phyloP scores from a whole-genome alignment of 768 basidiomycete species.

The Tulasnella sp. region DNA sequence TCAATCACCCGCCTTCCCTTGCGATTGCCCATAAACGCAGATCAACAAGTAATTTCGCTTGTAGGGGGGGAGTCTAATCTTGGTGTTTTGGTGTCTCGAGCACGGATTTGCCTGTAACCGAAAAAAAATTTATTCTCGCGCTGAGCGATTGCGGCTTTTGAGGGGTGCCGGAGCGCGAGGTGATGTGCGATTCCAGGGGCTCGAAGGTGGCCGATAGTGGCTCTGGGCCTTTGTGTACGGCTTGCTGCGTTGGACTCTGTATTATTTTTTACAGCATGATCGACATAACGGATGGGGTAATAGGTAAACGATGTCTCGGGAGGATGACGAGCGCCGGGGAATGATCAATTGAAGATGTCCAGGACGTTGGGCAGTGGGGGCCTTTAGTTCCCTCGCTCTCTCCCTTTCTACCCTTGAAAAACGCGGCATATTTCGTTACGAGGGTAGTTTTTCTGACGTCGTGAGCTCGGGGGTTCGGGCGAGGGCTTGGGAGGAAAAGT shows the following conservation, averaged over 20 bases:
- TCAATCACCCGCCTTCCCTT: background rate
- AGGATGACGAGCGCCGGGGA: background rate
- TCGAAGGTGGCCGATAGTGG: conserved; percentile 6
- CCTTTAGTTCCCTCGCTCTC: background rate
- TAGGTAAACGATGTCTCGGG: background rate
- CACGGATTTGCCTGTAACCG: background rate
- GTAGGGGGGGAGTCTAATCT: background rate
- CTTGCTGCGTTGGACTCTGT: background rate
- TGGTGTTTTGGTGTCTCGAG: background rate
- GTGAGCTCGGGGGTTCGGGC: background rate
- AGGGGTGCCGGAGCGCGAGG: conserved; percentile 4
- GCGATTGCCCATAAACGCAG: background rate
- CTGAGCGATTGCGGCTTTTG: conserved; percentile 9
- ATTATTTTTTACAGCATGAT: background rate
- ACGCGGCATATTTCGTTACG: background rate
- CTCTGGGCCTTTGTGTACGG: background rate
- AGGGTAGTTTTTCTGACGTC: background rate
- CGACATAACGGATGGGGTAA: conserved; percentile 11
- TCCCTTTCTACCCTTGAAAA: background rate
- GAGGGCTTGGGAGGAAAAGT: background rate
- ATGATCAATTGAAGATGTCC: background rate
- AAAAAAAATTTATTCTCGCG: background rate
- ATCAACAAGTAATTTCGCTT: conserved; percentile 9
- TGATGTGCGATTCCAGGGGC: conserved; percentile 6
- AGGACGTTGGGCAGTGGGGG: background rate